These are phyloP conservation scores for Kuraishia hungarica DNA, from an alignment of 805 yeast genomes.

Conservation along the genomic window DNA sequence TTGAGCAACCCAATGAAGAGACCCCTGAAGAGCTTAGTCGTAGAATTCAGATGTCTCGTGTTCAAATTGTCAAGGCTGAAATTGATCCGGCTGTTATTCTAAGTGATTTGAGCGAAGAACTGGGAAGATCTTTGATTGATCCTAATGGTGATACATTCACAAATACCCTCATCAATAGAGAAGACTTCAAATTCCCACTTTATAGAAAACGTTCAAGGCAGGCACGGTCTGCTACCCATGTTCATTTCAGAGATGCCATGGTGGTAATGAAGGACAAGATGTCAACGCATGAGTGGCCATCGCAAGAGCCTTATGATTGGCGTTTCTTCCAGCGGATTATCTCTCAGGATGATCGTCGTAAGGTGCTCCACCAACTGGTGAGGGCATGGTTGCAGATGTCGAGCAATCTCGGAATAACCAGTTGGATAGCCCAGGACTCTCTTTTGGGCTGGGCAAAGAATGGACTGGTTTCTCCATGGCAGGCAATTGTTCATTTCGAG, in stretches of 20 bases:
- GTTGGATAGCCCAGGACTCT: constrained; percentile 59
- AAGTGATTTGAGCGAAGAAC: constrained; percentile 15
- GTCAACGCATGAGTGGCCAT: constrained; percentile 28
- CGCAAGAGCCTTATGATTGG: constrained; percentile 42
- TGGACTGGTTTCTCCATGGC: constrained; percentile 49
- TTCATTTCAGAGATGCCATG: constrained; percentile 24
- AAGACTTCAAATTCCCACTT: constrained; percentile 17
- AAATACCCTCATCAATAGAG: constrained; percentile 11
- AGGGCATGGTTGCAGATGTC: constrained; percentile 40
- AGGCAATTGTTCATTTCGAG: constrained; percentile 39
- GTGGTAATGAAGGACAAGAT: constrained; percentile 21
- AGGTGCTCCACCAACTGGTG: constrained; percentile 31
- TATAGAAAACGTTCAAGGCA: constrained; percentile 19
- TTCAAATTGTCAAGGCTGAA: constrained; percentile 22
- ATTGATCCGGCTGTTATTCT: constrained; percentile 17
- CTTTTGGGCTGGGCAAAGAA: constrained; percentile 53
- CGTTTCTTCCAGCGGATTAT: constrained; percentile 41
- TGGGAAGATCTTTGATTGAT: constrained; percentile 22
- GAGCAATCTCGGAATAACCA: constrained; percentile 29
- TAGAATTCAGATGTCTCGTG: constrained; percentile 11
- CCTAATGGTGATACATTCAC: constrained; percentile 11
- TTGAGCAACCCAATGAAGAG: neutral
- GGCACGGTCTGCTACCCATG: constrained; percentile 21
- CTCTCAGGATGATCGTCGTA: constrained; percentile 16
- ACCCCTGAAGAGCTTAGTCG: neutral